phyloP scores from a whole-genome alignment of 805 yeast genomes.

The Suhomyces sp. region DNA sequence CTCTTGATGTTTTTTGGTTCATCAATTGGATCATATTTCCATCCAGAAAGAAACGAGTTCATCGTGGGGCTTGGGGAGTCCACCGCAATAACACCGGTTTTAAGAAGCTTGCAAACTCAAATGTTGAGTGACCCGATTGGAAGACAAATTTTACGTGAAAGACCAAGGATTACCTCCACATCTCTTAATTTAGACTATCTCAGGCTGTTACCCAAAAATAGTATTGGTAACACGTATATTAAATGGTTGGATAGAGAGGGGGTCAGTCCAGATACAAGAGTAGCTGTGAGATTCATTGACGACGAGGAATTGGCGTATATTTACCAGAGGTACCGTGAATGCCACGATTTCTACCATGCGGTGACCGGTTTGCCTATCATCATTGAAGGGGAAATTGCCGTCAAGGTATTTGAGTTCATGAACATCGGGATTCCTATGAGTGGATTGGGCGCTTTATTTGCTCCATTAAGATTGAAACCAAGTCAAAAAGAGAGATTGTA shows the following conservation, averaged over 20 bases:
- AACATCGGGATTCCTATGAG: conserved; percentile 95
- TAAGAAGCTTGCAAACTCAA: conserved; percentile 58
- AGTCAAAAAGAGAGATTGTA: conserved; percentile 63
- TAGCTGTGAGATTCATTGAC: conserved; percentile 81
- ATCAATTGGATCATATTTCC: conserved; percentile 72
- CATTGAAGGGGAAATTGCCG: conserved; percentile 94
- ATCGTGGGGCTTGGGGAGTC: conserved; percentile 88
- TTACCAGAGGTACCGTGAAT: conserved; percentile 92
- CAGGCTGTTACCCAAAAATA: conserved; percentile 57
- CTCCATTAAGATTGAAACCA: conserved; percentile 72
- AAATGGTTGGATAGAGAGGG: conserved; percentile 84
- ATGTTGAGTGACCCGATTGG: conserved; percentile 82
- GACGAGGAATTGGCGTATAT: conserved; percentile 89
- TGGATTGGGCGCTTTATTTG: conserved; percentile 86
- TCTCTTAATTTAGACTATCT: conserved; percentile 64
- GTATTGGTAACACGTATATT: conserved; percentile 78
- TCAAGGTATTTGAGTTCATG: conserved; percentile 88
- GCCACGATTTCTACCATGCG: conserved; percentile 96
- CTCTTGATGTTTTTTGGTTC: conserved; percentile 65
- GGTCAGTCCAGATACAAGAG: conserved; percentile 91
- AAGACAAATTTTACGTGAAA: conserved; percentile 69
- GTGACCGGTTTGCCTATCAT: conserved; percentile 86
- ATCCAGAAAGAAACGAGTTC: conserved; percentile 73
- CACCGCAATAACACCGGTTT: conserved; percentile 71
- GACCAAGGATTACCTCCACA: conserved; percentile 79